A percentile compares a stretch with the other conserved stretches of the same genome.
Conservation (phyloP, 75 land plant species). For the Selaginella tamariscina region DNA sequence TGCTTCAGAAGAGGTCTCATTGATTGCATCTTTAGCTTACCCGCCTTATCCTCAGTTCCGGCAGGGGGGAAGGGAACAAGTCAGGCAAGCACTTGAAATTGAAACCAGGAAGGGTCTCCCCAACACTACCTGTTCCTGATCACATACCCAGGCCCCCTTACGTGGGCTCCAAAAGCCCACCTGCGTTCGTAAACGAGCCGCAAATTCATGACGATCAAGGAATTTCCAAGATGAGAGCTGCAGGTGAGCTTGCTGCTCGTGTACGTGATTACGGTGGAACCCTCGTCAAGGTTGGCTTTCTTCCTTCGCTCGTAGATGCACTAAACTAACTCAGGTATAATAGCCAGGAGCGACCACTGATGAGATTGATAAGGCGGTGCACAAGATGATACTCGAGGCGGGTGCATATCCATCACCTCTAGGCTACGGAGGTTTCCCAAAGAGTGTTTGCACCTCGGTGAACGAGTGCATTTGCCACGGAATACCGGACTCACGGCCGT, state of each 20-base stretch:
- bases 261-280: constrained; percentile 93
- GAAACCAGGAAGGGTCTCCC: constrained; percentile 75
- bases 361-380: constrained; percentile 97
- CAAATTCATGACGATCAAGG: constrained; percentile 85
- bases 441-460: constrained; percentile 98
- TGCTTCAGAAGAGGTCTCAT: constrained; percentile 27
- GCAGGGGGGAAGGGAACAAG: constrained; percentile 16
- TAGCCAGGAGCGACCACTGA: constrained; percentile 99
- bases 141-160: constrained; percentile 85
- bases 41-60: too few relatives aligned
- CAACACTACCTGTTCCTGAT: constrained; percentile 57
- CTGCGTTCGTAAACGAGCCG: constrained; percentile 49
- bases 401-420: constrained; percentile 99
- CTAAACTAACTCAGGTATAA: neutral
- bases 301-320: neutral
- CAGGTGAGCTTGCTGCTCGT: constrained; percentile 87
- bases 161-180: constrained; percentile 39
- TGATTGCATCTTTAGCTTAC: too few relatives aligned
- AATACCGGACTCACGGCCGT: constrained; percentile 87
- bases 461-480: constrained; percentile 99
- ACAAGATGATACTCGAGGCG: constrained; percentile 93
- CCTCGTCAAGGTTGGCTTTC: constrained; percentile 60
- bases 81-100: constrained; percentile 23
- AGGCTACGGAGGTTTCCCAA: constrained; percentile 93
- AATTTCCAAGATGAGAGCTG: constrained; percentile 73